Evolutionary conservation across 2,329 filamentous ascomycete genomes (phyloP), one percentile per base, ranked within the genome.

Genomic region (Thermoascus crustaceus): DNA sequence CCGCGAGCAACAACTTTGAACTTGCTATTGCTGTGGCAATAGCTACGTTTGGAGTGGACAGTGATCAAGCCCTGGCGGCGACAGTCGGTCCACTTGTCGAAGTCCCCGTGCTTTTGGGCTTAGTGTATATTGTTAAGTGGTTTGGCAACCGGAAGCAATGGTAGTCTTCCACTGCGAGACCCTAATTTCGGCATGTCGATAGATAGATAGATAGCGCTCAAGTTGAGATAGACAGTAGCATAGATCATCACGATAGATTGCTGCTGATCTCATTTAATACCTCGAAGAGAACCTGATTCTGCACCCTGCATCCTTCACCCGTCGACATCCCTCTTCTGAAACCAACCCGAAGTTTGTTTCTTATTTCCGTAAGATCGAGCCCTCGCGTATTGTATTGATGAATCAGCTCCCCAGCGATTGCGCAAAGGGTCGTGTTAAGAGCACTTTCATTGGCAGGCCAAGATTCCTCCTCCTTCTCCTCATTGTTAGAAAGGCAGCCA

Each of bases 1-100:
- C 85, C 0, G 83, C 85, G 1, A 94, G 86, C 56, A 94, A 94
- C 54, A 94, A 94, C 55, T 94, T 94, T 51, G 87, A 94, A 64
- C 66, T 94, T 16, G 85, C 87, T 0, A 94, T 94, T 60, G 86
- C 86, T 0, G 86, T 94, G 0, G 84, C 84, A 0, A 79, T 94
- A 3, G 82, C 86, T 0, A 81, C 81, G 0, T 94, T 82, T 60
- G 87, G 86, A 0, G 72, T 80, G 0, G 66, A 82, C 25, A 89
- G 83, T 49, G 78, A 87, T 32, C 79, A 94, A 60, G 86, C 86
- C 0, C 65, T 94, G 29, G 85, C 87, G 1, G 71, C 82, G 5
- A 93, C 86, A 0, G 85, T 94, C 0, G 85, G 86, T 0, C 87
- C 87, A 2, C 60, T 94, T 45, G 82, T 94, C 34, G 86, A 94